Evolutionary conservation across 1,284 basidiomycete genomes (phyloP).

Genomic region (Rhodotorula glutinis): DNA sequence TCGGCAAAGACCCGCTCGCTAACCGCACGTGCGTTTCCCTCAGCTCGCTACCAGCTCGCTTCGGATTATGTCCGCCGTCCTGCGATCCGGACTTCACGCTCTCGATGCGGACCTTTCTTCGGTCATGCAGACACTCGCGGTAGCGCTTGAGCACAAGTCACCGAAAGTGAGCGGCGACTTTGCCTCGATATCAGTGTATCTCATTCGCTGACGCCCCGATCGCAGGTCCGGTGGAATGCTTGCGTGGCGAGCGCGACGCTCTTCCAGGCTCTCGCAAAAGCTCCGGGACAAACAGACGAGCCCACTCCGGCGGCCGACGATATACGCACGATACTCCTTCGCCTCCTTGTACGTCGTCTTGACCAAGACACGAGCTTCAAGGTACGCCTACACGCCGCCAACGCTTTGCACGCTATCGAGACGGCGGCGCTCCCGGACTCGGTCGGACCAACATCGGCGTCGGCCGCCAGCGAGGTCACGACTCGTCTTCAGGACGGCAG

Average conservation of each 20-base stretch:
- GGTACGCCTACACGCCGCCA: conserved; percentile 22
- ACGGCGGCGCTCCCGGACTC: neutral
- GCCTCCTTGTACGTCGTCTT: neutral
- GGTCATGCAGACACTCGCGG: neutral
- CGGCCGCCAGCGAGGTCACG: too few relatives aligned
- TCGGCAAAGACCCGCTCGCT: too few relatives aligned
- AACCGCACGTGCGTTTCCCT: too few relatives aligned
- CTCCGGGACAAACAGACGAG: too few relatives aligned
- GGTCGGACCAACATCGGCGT: too few relatives aligned
- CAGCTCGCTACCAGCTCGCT: too few relatives aligned
- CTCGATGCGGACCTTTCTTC: too few relatives aligned
- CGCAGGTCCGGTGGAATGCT: conserved; percentile 29
- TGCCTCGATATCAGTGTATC: too few relatives aligned
- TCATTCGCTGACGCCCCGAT: too few relatives aligned
- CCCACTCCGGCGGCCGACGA: neutral
- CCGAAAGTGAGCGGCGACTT: conserved; percentile 13
- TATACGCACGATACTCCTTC: neutral
- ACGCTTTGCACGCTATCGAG: neutral
- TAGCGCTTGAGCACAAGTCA: neutral
- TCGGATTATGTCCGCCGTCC: too few relatives aligned
- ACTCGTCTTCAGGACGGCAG: too few relatives aligned
- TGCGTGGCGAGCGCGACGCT: neutral
- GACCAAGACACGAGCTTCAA: conserved; percentile 21
- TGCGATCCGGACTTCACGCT: too few relatives aligned
- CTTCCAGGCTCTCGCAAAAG: neutral